Evolutionary conservation across 2,329 filamentous ascomycete species (phyloP).

Genomic region (Blastomyces parvus): DNA sequence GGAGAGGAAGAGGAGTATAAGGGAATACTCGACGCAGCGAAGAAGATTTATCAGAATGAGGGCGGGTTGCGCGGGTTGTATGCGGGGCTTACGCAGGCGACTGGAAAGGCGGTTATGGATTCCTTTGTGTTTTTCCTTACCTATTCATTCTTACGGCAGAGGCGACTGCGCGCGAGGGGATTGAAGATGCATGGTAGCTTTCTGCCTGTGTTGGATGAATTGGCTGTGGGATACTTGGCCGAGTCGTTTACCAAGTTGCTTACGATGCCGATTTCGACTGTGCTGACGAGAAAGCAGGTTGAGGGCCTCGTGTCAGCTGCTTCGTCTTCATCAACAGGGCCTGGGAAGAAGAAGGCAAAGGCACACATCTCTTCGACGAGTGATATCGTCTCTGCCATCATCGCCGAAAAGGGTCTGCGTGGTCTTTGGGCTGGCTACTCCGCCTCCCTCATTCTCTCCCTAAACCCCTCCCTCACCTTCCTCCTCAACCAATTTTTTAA

Average conservation of each 20-base stretch:
- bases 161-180: constrained; percentile 32
- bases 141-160: constrained; percentile 51
- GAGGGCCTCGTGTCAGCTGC: constrained; percentile 35
- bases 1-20: constrained; percentile 46
- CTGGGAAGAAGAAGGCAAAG: neutral
- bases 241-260: constrained; percentile 66
- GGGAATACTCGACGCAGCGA: constrained; percentile 58
- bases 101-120: constrained; percentile 59
- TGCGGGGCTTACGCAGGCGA: constrained; percentile 53
- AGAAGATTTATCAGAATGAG: constrained; percentile 60
- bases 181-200: constrained; percentile 21
- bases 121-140: constrained; percentile 81
- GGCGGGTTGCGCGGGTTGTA: constrained; percentile 65
- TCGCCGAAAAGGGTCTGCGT: constrained; percentile 56
- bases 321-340: neutral
- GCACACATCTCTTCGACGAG: constrained; percentile 31
- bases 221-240: constrained; percentile 59
- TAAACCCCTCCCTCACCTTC: constrained; percentile 82
- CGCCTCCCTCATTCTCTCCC: constrained; percentile 65
- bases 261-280: constrained; percentile 71
- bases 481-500: constrained; percentile 67
- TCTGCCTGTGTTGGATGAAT: constrained; percentile 59
- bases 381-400: constrained; percentile 56
- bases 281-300: constrained; percentile 74
- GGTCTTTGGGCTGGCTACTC: constrained; percentile 88